Evolutionary conservation across 371 early-diverging fungal species (phyloP).

Genomic region (Mortierella sp.): DNA sequence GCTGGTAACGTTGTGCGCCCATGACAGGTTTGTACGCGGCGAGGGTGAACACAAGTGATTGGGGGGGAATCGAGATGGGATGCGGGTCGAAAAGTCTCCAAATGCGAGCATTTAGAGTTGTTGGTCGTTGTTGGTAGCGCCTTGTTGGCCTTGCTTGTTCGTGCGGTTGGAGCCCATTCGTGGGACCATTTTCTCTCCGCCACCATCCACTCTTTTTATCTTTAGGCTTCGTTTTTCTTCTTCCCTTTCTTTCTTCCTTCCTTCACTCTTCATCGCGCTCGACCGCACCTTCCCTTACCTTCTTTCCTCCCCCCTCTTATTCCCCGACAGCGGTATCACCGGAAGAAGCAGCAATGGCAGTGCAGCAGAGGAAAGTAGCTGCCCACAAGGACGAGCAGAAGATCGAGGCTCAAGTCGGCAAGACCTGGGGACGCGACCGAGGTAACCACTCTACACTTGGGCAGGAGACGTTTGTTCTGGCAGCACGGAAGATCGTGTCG

Average conservation of each 20-base stretch:
- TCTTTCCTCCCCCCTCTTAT: slow-evolving; percentile 2
- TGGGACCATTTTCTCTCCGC: neutral
- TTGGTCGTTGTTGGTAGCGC: too few species aligned
- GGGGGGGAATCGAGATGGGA: too few species aligned
- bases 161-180: neutral
- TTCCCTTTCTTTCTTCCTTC: slow-evolving; percentile 5
- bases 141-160: neutral
- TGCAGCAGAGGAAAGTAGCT: slow-evolving; percentile 41
- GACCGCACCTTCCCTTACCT: slow-evolving; percentile 7
- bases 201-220: neutral
- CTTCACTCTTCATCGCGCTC: neutral
- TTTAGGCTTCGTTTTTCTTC: slow-evolving; percentile 3
- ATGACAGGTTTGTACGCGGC: too few species aligned
- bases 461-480: too few species aligned
- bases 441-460: too few species aligned
- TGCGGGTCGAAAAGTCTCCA: too few species aligned
- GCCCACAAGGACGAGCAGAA: slow-evolving; percentile 30
- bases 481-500: too few species aligned
- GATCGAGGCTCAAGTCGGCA: slow-evolving; percentile 59
- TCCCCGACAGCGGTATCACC: neutral
- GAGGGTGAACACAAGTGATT: too few species aligned
- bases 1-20: too few species aligned
- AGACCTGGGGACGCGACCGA: slow-evolving; percentile 68
- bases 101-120: too few species aligned
- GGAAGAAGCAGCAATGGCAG: slow-evolving; percentile 46